Evolutionary conservation across 1,139 yeast genomes (phyloP), one percentile per base, ranked within the genome.

Genomic region (Scheffersomyces quercinus): DNA sequence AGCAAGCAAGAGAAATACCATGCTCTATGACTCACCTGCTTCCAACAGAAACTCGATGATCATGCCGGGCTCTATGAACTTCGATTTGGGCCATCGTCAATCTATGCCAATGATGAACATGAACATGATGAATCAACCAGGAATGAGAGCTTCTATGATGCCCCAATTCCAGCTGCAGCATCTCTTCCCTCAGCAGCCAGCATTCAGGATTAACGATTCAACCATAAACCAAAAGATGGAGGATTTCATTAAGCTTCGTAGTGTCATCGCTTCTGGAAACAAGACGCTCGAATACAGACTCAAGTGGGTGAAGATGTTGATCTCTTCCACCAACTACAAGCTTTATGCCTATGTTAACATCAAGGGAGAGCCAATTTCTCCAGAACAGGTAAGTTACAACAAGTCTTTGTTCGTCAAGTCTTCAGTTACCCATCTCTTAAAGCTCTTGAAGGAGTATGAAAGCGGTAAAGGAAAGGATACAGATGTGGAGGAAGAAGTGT

Each of bases 301-400:
- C 40, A 63, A 66, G 52, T 75, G 80, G 80, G 66, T 70, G 30
- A 70, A 71, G 49, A 70, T 70, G 76, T 62, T 75, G 51, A 65
- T 75, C 33, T 54, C 56, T 28, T 76, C 79, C 10, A 67, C 73
- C 31, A 73, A 72, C 52, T 66, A 57, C 52, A 66, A 68, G 50
- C 60, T 75, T 29, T 74, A 70, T 50, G 61, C 71, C 7, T 73
- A 67, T 48, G 68, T 75, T 44, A 74, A 71, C 52, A 72, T 75
- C 44, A 72, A 70, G 56, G 80, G 80, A 16, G 77, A 73, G 45
- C 61, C 62, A 12, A 58, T 70, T n/a, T 46, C 55, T 3, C 58
- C 64, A 3, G 74, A 67, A 29, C 67, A 66, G 42, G 62, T 60
- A 9, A 54, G 56, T 12, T 51, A 56, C 32, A 73, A 71, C 55